phyloP scores from a whole-genome alignment of 192 early-diverging fungal genomes.

The Ramicandelaber brevisporus region DNA sequence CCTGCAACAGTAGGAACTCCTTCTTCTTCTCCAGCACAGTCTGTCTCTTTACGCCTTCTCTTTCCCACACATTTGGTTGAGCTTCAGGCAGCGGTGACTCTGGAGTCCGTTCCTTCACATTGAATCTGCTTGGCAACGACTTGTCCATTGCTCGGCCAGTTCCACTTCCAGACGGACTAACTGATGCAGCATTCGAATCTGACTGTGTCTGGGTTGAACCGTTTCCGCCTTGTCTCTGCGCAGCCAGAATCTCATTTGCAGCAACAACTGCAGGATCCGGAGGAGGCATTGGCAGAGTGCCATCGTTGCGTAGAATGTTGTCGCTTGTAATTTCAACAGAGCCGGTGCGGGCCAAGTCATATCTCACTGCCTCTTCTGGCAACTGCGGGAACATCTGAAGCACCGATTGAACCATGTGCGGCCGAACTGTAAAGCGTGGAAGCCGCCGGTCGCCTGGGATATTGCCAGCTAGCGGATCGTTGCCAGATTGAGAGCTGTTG shows the following conservation, averaged over 20 bases:
- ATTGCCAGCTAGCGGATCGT: conserved; percentile 4
- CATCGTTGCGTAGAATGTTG: conserved; percentile 40
- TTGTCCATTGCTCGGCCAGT: too few relatives aligned
- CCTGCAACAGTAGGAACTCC: conserved; percentile 17
- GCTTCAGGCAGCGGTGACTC: conserved; percentile 5
- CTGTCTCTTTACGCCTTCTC: conserved; percentile 9
- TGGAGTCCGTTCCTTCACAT: conserved; percentile 4
- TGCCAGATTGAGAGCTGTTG: conserved; percentile 5
- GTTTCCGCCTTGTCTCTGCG: too few relatives aligned
- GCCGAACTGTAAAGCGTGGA: conserved; percentile 9
- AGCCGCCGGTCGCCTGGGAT: conserved; percentile 6
- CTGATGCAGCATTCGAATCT: too few relatives aligned
- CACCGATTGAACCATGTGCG: conserved; percentile 33
- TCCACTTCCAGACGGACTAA: too few relatives aligned
- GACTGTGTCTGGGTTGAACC: too few relatives aligned
- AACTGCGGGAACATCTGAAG: conserved; percentile 65
- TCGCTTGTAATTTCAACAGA: conserved; percentile 58
- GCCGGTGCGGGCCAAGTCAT: conserved; percentile 55
- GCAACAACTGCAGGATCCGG: too few relatives aligned
- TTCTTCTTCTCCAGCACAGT: conserved; percentile 12
- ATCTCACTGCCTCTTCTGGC: conserved; percentile 40
- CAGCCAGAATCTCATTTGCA: too few relatives aligned
- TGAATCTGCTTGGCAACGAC: too few relatives aligned
- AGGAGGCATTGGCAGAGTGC: conserved; percentile 12
- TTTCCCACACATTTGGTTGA: conserved; percentile 15